phyloP scores from a whole-genome alignment of 768 basidiomycete genomes.

The Tricholoma furcatifolium region DNA sequence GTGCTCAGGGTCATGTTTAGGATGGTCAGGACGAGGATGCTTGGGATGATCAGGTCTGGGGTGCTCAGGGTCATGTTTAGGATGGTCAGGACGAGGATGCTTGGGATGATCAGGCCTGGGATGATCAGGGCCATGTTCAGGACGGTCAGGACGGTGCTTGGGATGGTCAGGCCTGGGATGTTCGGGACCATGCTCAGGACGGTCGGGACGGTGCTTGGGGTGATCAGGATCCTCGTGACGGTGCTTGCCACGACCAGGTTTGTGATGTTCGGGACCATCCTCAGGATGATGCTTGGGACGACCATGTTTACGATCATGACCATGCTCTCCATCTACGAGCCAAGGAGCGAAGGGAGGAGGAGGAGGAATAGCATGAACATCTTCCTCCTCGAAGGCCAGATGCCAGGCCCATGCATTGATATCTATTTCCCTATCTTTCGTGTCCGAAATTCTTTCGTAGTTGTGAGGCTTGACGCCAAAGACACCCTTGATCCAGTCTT shows the following conservation, averaged over 20 bases:
- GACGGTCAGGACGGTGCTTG: constrained; percentile 17
- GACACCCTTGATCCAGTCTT: constrained; percentile 35
- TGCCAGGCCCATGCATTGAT: constrained; percentile 32
- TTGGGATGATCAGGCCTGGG: not conserved
- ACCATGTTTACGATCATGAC: not conserved
- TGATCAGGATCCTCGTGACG: not conserved
- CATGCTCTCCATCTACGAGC: not conserved
- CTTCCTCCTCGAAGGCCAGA: constrained; percentile 23
- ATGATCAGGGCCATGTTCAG: not conserved
- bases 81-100: not conserved
- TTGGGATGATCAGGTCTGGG: not conserved
- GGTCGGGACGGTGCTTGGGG: not conserved
- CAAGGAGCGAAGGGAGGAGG: constrained; percentile 3
- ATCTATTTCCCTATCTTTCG: not conserved
- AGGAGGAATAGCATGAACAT: constrained; percentile 5
- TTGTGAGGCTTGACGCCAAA: constrained; percentile 36
- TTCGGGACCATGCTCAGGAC: not conserved
- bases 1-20: not conserved
- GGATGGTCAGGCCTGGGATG: not conserved
- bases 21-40: not conserved
- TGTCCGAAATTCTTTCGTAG: constrained; percentile 6
- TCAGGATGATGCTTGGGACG: not conserved
- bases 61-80: not conserved
- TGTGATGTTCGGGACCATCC: not conserved
- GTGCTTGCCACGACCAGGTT: not conserved